Conservation (phyloP, 257 asterid species). For the Solanum dulcamara region DNA sequence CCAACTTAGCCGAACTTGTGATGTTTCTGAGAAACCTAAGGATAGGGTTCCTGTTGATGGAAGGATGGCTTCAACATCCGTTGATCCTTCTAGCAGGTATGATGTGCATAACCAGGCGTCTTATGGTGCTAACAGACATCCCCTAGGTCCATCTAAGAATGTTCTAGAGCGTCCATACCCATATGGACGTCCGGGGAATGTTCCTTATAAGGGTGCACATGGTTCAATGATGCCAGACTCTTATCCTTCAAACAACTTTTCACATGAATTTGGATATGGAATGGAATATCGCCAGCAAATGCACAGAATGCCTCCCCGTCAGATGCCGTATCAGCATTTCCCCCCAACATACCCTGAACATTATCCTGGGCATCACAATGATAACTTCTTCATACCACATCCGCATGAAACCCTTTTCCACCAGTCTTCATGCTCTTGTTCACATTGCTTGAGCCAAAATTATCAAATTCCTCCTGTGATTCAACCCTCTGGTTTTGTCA, state of each 20-base stretch:
- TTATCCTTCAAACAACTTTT: slow-evolving; percentile 31
- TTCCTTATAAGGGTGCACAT: slow-evolving; percentile 31
- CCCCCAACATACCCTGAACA: slow-evolving; percentile 35
- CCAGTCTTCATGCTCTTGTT: slow-evolving; percentile 80
- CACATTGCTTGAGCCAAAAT: slow-evolving; percentile 47
- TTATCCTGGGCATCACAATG: slow-evolving; percentile 39
- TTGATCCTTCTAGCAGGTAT: slow-evolving; percentile 36
- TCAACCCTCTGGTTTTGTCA: slow-evolving; percentile 27
- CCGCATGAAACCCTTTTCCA: slow-evolving; percentile 58
- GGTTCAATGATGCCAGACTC: slow-evolving; percentile 32
- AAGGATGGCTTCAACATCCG: slow-evolving; percentile 24
- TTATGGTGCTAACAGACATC: slow-evolving; percentile 28
- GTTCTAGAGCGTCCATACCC: slow-evolving; percentile 26
- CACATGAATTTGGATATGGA: slow-evolving; percentile 31
- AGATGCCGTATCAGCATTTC: slow-evolving; percentile 29
- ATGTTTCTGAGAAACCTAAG: slow-evolving; percentile 36
- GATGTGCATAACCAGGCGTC: slow-evolving; percentile 31
- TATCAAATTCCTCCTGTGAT: slow-evolving; percentile 40
- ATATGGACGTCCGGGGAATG: slow-evolving; percentile 17
- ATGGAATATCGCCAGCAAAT: slow-evolving; percentile 36
- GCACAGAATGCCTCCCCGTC: slow-evolving; percentile 32
- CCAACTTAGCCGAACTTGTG: slow-evolving; percentile 59
- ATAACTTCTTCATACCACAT: slow-evolving; percentile 40
- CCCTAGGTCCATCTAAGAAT: slow-evolving; percentile 23
- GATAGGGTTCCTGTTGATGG: slow-evolving; percentile 28